Conservation (phyloP, 2,329 filamentous ascomycete genomes). For the Myriosclerotinia duriaeana region DNA sequence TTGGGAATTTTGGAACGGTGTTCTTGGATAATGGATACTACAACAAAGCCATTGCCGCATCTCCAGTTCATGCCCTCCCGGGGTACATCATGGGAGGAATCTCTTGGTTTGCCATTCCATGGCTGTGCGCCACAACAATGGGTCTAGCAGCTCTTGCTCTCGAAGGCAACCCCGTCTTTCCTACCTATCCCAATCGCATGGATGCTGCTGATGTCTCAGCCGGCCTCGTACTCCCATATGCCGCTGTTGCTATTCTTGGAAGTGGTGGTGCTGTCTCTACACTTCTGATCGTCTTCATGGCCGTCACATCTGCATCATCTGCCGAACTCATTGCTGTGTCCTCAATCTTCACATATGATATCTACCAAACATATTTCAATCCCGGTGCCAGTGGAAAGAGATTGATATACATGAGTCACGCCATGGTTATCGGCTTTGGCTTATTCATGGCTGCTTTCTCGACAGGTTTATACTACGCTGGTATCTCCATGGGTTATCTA, state of each 20-base stretch:
- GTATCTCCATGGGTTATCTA: conserved; percentile 82
- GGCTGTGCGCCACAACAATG: conserved; percentile 86
- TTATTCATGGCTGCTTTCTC: conserved; percentile 75
- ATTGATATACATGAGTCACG: conserved; percentile 78
- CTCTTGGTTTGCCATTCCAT: conserved; percentile 90
- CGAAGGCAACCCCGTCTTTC: conserved; percentile 70
- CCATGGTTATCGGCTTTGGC: conserved; percentile 71
- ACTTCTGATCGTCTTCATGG: conserved; percentile 83
- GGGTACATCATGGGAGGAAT: conserved; percentile 81
- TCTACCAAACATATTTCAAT: conserved; percentile 85
- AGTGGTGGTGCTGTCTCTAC: conserved; percentile 77
- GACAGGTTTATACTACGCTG: conserved; percentile 61
- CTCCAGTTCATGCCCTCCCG: conserved; percentile 79
- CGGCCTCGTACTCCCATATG: conserved; percentile 81
- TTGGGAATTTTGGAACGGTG: conserved; percentile 75
- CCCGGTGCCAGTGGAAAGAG: conserved; percentile 71
- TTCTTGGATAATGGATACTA: conserved; percentile 89
- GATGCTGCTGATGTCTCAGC: conserved; percentile 71
- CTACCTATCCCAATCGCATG: conserved; percentile 73
- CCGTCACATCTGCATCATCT: conserved; percentile 75
- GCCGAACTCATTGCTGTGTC: conserved; percentile 85
- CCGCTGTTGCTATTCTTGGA: conserved; percentile 78
- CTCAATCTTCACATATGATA: conserved; percentile 83
- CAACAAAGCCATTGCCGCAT: conserved; percentile 90
- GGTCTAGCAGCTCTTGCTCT: conserved; percentile 78